These are phyloP conservation scores for Tagetes patula DNA, from an alignment of 129 eudicot species.

Conservation along the genomic window DNA sequence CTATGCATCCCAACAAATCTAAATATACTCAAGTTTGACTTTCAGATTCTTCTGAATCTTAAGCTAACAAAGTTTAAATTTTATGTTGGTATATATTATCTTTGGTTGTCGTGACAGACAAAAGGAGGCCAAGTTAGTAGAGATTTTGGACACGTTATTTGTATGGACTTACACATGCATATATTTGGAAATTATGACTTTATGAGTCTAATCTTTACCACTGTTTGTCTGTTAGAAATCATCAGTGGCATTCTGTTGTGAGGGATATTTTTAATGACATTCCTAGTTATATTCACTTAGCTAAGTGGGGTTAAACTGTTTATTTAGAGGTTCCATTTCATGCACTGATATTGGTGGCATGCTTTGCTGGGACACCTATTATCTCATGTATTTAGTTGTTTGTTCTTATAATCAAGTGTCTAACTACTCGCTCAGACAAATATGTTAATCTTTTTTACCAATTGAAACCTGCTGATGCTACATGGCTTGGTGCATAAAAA, in stretches of 20 bases:
- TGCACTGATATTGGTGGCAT: conserved; percentile 11
- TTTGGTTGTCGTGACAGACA: background rate
- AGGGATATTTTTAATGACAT: background rate
- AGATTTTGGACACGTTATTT: background rate
- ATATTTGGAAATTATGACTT: background rate
- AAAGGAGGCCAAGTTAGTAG: conserved; percentile 2
- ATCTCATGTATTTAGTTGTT: background rate
- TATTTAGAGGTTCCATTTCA: conserved; percentile 15
- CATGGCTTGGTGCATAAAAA: background rate
- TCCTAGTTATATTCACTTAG: background rate
- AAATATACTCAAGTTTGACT: conserved; percentile 8
- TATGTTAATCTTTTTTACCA: conserved; percentile 11
- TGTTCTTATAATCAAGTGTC: background rate
- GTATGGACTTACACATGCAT: background rate
- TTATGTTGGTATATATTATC: conserved; percentile 4
- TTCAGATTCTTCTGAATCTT: conserved; percentile 10
- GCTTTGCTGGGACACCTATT: conserved; percentile 10
- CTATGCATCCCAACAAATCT: background rate
- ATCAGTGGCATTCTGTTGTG: background rate
- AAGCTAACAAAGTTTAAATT: conserved; percentile 7
- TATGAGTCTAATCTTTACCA: background rate
- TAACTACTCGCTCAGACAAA: background rate
- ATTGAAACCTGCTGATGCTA: conserved; percentile 2
- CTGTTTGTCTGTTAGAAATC: background rate
- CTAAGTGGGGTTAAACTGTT: conserved; percentile 2